phyloP scores from a whole-genome alignment of 1,139 yeast genomes.

The Taiozyma sp. region DNA sequence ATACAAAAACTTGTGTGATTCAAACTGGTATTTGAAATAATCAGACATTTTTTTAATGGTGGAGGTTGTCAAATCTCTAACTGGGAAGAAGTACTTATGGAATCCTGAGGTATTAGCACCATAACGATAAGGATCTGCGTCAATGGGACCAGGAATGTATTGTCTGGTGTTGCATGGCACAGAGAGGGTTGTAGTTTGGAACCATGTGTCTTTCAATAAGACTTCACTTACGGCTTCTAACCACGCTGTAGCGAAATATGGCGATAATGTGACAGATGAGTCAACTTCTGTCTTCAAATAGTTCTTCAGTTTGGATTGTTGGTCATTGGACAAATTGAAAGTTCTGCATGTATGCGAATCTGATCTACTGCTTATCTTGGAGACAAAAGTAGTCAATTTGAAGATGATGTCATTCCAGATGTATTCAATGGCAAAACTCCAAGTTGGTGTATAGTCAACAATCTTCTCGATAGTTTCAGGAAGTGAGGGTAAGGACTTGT shows the following conservation, averaged over 20 bases:
- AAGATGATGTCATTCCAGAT: conserved; percentile 6
- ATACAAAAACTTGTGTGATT: conserved; percentile 6
- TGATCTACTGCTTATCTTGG: conserved; percentile 1
- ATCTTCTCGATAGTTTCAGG: conserved; percentile 15
- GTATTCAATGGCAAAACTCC: conserved; percentile 9
- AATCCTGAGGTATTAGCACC: conserved; percentile 16
- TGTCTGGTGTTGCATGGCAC: conserved; percentile 17
- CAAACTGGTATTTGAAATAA: conserved; percentile 6
- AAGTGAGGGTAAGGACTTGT: conserved; percentile 4
- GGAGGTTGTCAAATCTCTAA: conserved; percentile 4
- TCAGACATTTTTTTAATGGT: conserved; percentile 3
- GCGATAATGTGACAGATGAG: conserved; percentile 9
- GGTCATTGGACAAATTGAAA: conserved; percentile 6
- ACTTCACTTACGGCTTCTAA: conserved; percentile 12
- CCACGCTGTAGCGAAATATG: conserved; percentile 16
- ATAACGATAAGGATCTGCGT: conserved; percentile 9
- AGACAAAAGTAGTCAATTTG: conserved; percentile 1
- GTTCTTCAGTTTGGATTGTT: conserved; percentile 1
- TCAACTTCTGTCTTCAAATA: not conserved
- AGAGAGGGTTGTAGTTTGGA: conserved; percentile 11
- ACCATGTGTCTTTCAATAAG: conserved; percentile 1
- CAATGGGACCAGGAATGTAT: conserved; percentile 7
- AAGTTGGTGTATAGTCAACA: conserved; percentile 11
- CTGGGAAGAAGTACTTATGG: conserved; percentile 10
- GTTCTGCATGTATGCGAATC: conserved; percentile 10